Conservation (phyloP, 2,329 filamentous ascomycete species). For the Pezicula neosporulosa region DNA sequence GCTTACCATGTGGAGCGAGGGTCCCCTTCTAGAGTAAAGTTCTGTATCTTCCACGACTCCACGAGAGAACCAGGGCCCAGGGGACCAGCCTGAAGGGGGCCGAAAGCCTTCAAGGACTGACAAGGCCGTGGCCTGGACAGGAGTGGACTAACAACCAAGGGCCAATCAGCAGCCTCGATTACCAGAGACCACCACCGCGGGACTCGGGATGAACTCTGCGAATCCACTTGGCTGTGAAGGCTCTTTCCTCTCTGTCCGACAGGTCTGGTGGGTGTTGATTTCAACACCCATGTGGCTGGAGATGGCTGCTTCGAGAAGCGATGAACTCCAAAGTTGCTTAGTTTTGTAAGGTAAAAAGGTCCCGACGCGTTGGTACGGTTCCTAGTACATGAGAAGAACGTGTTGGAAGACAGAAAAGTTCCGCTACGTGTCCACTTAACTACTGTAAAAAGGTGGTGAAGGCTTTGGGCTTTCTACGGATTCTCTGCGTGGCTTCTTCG, state of each 20-base stretch:
- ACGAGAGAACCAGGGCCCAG: too few species aligned
- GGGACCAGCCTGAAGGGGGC: background rate
- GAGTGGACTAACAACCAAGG: background rate
- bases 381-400: background rate
- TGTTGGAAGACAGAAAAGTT: background rate
- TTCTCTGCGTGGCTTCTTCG: too few species aligned
- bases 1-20: background rate
- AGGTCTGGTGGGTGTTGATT: too few species aligned
- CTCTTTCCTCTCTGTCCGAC: too few species aligned
- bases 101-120: too few species aligned
- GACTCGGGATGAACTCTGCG: background rate
- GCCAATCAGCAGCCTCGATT: background rate
- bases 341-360: background rate
- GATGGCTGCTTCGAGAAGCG: background rate
- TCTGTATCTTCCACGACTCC: background rate
- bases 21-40: background rate
- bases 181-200: background rate
- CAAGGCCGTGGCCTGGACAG: background rate
- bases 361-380: background rate
- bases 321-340: background rate
- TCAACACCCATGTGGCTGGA: background rate
- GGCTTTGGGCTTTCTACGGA: background rate
- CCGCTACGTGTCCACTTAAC: background rate
- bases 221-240: background rate
- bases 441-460: background rate